These are phyloP conservation scores for Porphyra umbilicalis DNA, from an alignment of 31 red algal genomes.

Conservation along the genomic window DNA sequence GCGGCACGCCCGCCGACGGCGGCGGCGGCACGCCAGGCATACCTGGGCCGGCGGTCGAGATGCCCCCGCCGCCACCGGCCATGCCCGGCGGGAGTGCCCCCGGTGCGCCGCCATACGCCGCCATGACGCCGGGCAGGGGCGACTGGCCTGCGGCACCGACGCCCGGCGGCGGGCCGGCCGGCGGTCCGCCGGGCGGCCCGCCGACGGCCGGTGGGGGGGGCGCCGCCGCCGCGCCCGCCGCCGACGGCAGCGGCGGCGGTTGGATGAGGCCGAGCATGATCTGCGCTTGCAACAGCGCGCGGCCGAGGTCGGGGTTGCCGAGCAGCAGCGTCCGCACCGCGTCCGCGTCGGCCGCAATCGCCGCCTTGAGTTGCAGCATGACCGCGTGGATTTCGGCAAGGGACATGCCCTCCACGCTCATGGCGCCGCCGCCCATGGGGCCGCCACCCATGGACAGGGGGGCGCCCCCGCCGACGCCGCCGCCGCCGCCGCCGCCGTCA, in stretches of 20 bases:
- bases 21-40: background rate
- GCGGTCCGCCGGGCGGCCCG: background rate
- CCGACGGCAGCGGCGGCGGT: slow-evolving; percentile 11
- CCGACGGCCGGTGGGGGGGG: slow-evolving; percentile 1
- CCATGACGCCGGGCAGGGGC: no score
- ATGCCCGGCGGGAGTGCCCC: background rate
- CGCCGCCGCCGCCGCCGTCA: background rate
- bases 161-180: background rate
- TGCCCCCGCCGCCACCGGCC: background rate
- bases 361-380: slow-evolving; percentile 70
- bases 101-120: background rate
- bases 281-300: slow-evolving; percentile 77
- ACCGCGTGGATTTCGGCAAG: slow-evolving; percentile 53
- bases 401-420: slow-evolving; percentile 29
- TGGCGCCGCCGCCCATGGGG: background rate
- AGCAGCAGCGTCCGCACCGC: slow-evolving; percentile 56
- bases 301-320: slow-evolving; percentile 60
- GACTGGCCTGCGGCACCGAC: no score
- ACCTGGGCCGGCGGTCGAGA: no score
- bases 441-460: background rate
- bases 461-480: background rate
- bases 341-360: slow-evolving; percentile 49
- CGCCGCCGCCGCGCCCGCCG: slow-evolving; percentile 6
- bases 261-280: slow-evolving; percentile 79
- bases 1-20: background rate